These are phyloP conservation scores for Claviceps fusiformis DNA, from an alignment of 2,329 filamentous ascomycete species.

Conservation along the genomic window DNA sequence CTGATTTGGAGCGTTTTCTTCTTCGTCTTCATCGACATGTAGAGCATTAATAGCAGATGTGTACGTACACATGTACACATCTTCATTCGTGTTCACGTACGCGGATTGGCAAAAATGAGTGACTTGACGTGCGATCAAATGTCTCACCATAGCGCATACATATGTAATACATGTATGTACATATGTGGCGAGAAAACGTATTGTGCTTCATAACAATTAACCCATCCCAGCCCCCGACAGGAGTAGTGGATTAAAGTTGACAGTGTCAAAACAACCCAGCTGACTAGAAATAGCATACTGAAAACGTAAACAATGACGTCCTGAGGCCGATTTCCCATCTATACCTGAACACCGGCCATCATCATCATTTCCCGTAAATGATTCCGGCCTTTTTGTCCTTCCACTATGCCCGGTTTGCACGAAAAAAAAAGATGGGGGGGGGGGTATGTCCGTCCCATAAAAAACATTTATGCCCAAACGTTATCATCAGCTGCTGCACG, in stretches of 20 bases:
- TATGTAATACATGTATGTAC: too few relatives aligned
- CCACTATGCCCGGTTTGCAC: not conserved
- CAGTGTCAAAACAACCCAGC: too few relatives aligned
- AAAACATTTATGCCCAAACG: not conserved
- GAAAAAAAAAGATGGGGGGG: too few relatives aligned
- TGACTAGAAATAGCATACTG: not conserved
- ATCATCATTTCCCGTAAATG: not conserved
- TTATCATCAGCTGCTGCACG: not conserved
- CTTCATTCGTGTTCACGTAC: not conserved
- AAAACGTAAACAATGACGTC: not conserved
- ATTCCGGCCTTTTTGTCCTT: not conserved
- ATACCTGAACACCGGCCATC: not conserved
- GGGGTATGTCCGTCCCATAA: constrained; percentile 3
- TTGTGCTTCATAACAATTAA: not conserved
- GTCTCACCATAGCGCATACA: not conserved
- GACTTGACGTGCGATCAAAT: not conserved
- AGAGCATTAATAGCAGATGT: not conserved
- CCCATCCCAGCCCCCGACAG: too few relatives aligned
- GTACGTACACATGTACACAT: not conserved
- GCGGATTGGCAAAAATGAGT: not conserved
- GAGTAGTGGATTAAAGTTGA: too few relatives aligned
- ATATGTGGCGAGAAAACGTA: not conserved
- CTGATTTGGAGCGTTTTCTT: not conserved
- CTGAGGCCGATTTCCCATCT: not conserved
- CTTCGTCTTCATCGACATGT: not conserved